Evolutionary conservation across 2,329 filamentous ascomycete genomes (phyloP).

Genomic region (Diaporthe destruens): DNA sequence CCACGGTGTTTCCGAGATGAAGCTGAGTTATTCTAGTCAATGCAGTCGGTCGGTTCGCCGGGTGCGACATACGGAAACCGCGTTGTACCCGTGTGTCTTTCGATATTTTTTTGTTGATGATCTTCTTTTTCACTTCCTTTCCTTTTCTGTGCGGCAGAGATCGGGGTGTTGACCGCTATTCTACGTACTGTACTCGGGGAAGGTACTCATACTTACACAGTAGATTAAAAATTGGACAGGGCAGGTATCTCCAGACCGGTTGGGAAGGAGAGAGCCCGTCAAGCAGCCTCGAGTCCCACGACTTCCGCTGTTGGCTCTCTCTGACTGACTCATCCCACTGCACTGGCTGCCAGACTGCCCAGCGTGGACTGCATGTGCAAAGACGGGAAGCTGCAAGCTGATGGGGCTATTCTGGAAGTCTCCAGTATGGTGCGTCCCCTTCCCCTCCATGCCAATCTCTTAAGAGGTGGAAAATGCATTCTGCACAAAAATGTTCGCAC

Average conservation of each 20-base stretch:
- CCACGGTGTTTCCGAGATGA: conserved; percentile 33
- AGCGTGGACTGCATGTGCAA: conserved; percentile 15
- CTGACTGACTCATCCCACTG: conserved; percentile 2
- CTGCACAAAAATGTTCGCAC: neutral
- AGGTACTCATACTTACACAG: neutral
- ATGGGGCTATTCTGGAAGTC: conserved; percentile 27
- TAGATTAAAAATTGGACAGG: neutral
- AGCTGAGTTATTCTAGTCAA: conserved; percentile 25
- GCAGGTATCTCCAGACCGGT: conserved; percentile 1
- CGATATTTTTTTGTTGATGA: no score
- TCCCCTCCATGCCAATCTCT: conserved; percentile 26
- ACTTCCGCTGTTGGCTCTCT: conserved; percentile 1
- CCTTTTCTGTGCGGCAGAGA: neutral
- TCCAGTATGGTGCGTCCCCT: conserved; percentile 12
- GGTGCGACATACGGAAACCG: neutral
- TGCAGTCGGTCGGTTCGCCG: neutral
- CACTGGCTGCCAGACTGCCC: neutral
- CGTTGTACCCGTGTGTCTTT: neutral
- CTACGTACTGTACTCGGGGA: neutral
- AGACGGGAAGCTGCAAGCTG: conserved; percentile 35
- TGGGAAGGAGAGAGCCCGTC: neutral
- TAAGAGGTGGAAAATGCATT: conserved; percentile 6
- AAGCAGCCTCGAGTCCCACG: conserved; percentile 26
- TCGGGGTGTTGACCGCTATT: neutral
- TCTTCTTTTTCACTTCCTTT: no score